Evolutionary conservation across 2,329 filamentous ascomycete genomes (phyloP), one percentile per base, ranked within the genome.

Genomic region (Cladosporium sp.): DNA sequence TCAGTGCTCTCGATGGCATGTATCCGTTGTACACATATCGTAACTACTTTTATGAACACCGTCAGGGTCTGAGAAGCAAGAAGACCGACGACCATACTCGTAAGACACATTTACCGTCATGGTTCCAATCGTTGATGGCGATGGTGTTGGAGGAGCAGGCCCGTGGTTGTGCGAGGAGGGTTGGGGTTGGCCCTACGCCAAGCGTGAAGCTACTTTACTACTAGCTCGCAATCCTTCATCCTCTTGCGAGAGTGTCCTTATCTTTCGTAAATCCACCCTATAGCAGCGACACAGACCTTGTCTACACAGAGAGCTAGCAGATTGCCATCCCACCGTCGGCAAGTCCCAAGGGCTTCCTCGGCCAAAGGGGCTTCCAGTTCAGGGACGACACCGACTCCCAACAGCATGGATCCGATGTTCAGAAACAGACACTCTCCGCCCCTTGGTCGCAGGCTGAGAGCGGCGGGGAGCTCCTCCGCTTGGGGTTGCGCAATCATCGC

Each of bases 391-490:
- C 10, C 28, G 32, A 61, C 26, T 49, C 24, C 59, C 59, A 61
- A 51, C 59, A n/a, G 41, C 2, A 26, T 61, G 59, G 59, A 61
- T 32, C 38, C 58, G 58, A 60, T 15, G 8, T 4, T 49, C 28
- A 32, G 38, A 61, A 47, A 32, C 59, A 55, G 52, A 34, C 32
- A 12, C 15, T 55, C 28, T 55, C 52, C 52, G 41, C n/a, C 59
- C 14, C 41, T 24, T n/a, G n/a, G 41, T n/a, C 41, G 26, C 41
- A 49, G 55, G n/a, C 5, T 14, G 28, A 34, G 28, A 6, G 12
- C 41, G 44, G 59, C 18, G 12, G 12, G 28, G 47, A 61, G 47
- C 49, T 61, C 21, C 28, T 49, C 59, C 59, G 59, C 26, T 41
- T 49, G n/a, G 41, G 59, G 59, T 61, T n/a, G 38, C 30, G 32